A percentile compares a stretch with the other conserved stretches of the same genome.
These are phyloP conservation scores for Funneliformis geosporum DNA, from an alignment of 192 early-diverging fungal genomes.

Conservation along the genomic window DNA sequence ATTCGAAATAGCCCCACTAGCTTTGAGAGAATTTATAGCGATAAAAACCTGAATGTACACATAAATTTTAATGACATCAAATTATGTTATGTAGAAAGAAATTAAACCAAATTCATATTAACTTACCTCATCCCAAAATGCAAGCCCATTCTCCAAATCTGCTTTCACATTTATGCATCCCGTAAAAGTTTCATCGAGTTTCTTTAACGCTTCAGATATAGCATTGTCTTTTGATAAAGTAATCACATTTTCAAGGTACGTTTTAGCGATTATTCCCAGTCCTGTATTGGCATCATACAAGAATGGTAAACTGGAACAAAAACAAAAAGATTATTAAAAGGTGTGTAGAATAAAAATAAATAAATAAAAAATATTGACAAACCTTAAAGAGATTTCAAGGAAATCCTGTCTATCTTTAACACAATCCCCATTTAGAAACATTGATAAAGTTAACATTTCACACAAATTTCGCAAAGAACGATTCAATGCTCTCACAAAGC, in stretches of 20 bases:
- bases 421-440: conserved; percentile 53
- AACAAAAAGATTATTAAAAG: conserved; percentile 4
- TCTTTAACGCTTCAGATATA: conserved; percentile 38
- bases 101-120: neutral
- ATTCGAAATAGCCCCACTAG: neutral
- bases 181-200: conserved; percentile 47
- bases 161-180: conserved; percentile 43
- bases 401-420: conserved; percentile 52
- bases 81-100: too few species aligned
- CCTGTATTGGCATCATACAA: conserved; percentile 54
- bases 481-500: conserved; percentile 62
- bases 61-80: neutral
- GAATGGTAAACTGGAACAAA: conserved; percentile 49
- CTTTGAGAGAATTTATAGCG: conserved; percentile 13
- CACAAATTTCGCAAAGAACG: conserved; percentile 61
- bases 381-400: conserved; percentile 49
- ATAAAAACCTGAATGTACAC: conserved; percentile 5
- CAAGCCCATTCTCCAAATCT: conserved; percentile 51
- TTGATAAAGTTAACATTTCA: conserved; percentile 57
- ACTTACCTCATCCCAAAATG: conserved; percentile 49
- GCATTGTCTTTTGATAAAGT: conserved; percentile 20
- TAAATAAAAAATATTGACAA: neutral
- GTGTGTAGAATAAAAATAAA: neutral
- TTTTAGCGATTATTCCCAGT: conserved; percentile 51
- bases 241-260: conserved; percentile 52